Evolutionary conservation across 495 filamentous ascomycete species (phyloP).

Genomic region (Podospora fimiseda): DNA sequence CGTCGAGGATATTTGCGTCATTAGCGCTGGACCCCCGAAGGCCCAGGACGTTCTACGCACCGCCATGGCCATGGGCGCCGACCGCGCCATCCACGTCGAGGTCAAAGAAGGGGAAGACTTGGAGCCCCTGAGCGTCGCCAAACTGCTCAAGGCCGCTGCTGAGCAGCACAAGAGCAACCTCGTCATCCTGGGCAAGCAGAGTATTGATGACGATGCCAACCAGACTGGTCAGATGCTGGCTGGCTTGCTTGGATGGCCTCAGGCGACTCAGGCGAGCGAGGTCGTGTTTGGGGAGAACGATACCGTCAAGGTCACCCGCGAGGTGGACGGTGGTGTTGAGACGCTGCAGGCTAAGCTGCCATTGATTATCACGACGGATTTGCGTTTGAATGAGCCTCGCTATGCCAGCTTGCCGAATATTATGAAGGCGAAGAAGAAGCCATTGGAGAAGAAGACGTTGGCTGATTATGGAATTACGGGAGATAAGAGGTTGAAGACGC

Average conservation of each 20-base stretch:
- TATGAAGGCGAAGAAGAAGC: constrained; percentile 99
- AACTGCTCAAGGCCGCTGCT: constrained; percentile 73
- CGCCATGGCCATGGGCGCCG: constrained; percentile 98
- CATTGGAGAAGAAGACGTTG: constrained; percentile 81
- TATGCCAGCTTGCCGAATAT: constrained; percentile 97
- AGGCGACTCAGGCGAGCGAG: constrained; percentile 87
- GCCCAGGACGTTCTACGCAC: constrained; percentile 80
- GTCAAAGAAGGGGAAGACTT: constrained; percentile 57
- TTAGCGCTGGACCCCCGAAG: constrained; percentile 84
- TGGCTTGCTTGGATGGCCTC: constrained; percentile 82
- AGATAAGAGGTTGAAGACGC: constrained; percentile 70
- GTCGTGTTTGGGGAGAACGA: constrained; percentile 62
- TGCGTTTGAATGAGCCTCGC: constrained; percentile 88
- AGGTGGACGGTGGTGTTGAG: constrained; percentile 94
- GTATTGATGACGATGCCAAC: constrained; percentile 89
- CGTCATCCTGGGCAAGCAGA: constrained; percentile 93
- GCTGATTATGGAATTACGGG: constrained; percentile 72
- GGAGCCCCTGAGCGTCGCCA: constrained; percentile 89
- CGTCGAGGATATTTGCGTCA: constrained; percentile 84
- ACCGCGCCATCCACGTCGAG: constrained; percentile 81
- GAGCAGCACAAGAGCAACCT: constrained; percentile 79
- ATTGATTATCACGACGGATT: constrained; percentile 88
- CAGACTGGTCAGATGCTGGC: constrained; percentile 99
- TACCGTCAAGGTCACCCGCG: constrained; percentile 66
- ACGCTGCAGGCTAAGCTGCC: constrained; percentile 78